Conservation (phyloP, 2,329 filamentous ascomycete genomes). For the Colletotrichum sidae region DNA sequence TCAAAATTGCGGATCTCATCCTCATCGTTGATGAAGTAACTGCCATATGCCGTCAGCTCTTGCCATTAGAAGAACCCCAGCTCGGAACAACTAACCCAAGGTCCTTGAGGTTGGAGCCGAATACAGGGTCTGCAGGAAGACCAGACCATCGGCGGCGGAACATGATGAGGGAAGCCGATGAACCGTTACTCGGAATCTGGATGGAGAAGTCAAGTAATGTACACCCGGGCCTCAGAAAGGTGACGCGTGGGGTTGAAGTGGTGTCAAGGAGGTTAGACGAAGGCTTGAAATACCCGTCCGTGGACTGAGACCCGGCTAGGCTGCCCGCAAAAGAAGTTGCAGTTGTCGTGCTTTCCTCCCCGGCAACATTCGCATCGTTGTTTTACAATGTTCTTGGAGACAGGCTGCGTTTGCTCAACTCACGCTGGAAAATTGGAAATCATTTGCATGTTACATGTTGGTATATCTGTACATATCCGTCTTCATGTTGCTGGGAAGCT, state of each 20-base stretch:
- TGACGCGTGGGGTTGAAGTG: neutral
- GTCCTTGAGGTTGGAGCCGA: conserved; percentile 71
- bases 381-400: neutral
- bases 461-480: conserved; percentile 21
- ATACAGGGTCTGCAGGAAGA: conserved; percentile 78
- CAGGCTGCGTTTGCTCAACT: neutral
- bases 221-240: neutral
- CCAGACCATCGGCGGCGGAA: conserved; percentile 77
- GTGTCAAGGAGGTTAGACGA: neutral
- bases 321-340: neutral
- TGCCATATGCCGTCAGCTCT: conserved; percentile 46
- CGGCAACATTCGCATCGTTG: neutral
- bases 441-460: conserved; percentile 17
- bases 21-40: conserved; percentile 81
- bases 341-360: neutral
- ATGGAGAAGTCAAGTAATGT: neutral
- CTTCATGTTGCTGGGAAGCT: conserved; percentile 3
- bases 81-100: conserved; percentile 72
- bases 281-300: neutral
- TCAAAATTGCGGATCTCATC: conserved; percentile 80
- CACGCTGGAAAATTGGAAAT: neutral
- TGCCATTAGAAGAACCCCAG: neutral
- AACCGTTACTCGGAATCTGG: neutral
- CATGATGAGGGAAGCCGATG: conserved; percentile 64
- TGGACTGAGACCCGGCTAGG: too few species aligned